phyloP scores from a whole-genome alignment of 768 basidiomycete genomes.

The Symmetrospora coprosmae region DNA sequence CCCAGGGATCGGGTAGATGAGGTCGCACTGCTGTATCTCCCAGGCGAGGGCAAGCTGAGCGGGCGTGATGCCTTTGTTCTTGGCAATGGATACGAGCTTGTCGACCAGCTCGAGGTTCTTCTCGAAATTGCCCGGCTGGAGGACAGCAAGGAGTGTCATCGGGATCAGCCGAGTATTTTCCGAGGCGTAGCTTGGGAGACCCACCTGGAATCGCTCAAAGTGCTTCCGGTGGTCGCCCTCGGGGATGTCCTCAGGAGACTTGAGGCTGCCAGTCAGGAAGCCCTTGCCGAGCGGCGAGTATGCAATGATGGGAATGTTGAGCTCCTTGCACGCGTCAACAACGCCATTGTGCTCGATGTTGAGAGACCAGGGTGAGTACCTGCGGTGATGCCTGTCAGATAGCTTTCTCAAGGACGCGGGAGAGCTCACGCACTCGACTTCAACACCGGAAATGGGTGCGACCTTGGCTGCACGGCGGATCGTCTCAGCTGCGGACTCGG shows the following conservation, averaged over 20 bases:
- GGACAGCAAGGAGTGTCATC: too few relatives aligned
- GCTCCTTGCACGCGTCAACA: conserved; percentile 36
- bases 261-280: conserved; percentile 28
- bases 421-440: conserved; percentile 44
- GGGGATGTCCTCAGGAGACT: conserved; percentile 33
- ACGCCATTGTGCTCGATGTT: conserved; percentile 33
- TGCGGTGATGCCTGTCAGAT: conserved; percentile 42
- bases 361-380: conserved; percentile 22
- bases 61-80: conserved; percentile 37
- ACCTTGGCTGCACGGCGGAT: conserved; percentile 41
- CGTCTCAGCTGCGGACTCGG: conserved; percentile 42
- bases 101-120: conserved; percentile 34
- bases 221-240: conserved; percentile 18
- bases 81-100: conserved; percentile 34
- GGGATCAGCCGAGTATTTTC: not conserved
- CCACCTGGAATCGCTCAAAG: conserved; percentile 41
- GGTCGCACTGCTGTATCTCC: conserved; percentile 33
- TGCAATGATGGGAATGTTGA: conserved; percentile 33
- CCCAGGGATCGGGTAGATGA: conserved; percentile 23
- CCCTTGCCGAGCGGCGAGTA: conserved; percentile 34
- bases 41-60: conserved; percentile 41
- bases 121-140: conserved; percentile 21
- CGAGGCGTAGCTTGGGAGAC: not conserved
- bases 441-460: conserved; percentile 46
- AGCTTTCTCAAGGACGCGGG: not conserved